Base-by-base conservation (phyloP, 1,284 basidiomycete genomes). In the Lignosus rhinocerotis region DNA sequence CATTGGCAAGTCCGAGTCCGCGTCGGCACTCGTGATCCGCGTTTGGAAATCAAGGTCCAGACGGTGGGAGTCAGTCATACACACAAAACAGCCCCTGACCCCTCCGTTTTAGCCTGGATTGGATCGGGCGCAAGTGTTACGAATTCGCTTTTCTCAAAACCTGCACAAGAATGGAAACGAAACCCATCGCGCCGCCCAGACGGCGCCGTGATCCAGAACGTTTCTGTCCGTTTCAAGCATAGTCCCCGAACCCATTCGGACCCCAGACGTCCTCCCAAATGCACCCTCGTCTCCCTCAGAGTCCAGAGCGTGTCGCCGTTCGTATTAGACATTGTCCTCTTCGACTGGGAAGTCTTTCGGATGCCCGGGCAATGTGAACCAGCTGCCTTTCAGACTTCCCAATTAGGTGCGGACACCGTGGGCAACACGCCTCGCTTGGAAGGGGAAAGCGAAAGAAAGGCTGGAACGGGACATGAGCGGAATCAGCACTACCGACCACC, bases 21-120 rank as follows among this genome's bases (percentile, higher is more conserved):
- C 60, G 60, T 51, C 54, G n/a, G 36, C 36, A 59, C 61, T 58
- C 62, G 66, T 68, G 78, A 78, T 77, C 78, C 76, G 73, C 70
- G 64, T 62, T 68, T 67, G 75, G 79, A 69, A 78, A 64, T 51
- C 38, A 30, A 16, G 75, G 59, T 58, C 79, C 80, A 65, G 47
- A 65, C 58, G 36, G 56, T 67, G 72, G 80, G 80, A 74, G 67
- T 73, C 66, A 50, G 60, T 53, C 69, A 69, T 65, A 58, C 69
- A 60, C 55, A 55, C 52, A 48, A 55, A 41, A 52, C 55, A 58
- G 57, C 63, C 61, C 64, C 61, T 59, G 53, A 51, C 54, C 19
- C 25, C 61, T 61, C 58, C 57, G 62, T 63, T 63, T 63, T 66
- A 57, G 62, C 51, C 58, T 58, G 57, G 61, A 63, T 63, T 55